A percentile compares a stretch with the other conserved stretches of the same genome.
These are phyloP conservation scores for Thraustochytrium striatum DNA, from an alignment of 352 stramenopile species.

Conservation along the genomic window DNA sequence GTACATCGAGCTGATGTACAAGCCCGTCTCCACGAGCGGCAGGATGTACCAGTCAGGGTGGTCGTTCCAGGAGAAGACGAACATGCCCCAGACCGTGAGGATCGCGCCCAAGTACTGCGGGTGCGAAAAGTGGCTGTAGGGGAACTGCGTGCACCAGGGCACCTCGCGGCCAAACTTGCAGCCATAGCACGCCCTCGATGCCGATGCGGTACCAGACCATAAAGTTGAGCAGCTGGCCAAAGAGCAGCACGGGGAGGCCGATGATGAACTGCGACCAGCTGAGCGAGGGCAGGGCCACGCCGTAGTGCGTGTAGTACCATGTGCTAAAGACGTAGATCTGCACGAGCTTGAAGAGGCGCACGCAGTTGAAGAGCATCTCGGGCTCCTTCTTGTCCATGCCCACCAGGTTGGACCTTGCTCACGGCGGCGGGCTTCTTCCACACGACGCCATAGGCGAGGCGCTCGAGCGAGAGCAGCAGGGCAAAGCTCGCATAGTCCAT, in stretches of 20 bases:
- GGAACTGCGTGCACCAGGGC: conserved; percentile 52
- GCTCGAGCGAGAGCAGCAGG: conserved; percentile 42
- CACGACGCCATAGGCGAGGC: conserved; percentile 43
- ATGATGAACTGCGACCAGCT: conserved; percentile 19
- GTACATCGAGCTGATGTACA: conserved; percentile 39
- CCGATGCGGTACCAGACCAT: conserved; percentile 51
- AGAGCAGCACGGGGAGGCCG: background rate
- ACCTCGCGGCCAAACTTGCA: conserved; percentile 48
- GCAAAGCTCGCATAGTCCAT: conserved; percentile 47
- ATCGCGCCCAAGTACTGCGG: conserved; percentile 52
- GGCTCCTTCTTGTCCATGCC: conserved; percentile 32
- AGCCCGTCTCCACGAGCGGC: conserved; percentile 34
- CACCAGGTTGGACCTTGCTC: background rate
- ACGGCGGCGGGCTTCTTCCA: conserved; percentile 47
- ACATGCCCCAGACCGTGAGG: conserved; percentile 46
- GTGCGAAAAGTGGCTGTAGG: conserved; percentile 49
- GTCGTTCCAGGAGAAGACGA: conserved; percentile 45
- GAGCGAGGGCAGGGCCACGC: conserved; percentile 24
- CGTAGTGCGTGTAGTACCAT: conserved; percentile 46
- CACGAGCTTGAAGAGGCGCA: conserved; percentile 50
- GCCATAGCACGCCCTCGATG: conserved; percentile 51
- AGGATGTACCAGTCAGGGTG: conserved; percentile 38
- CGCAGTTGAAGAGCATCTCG: conserved; percentile 49
- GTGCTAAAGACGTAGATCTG: conserved; percentile 48
- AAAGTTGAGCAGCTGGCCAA: conserved; percentile 50